These are phyloP conservation scores for Chytriomyces sp. DNA, from an alignment of 192 early-diverging fungal genomes.

Conservation along the genomic window DNA sequence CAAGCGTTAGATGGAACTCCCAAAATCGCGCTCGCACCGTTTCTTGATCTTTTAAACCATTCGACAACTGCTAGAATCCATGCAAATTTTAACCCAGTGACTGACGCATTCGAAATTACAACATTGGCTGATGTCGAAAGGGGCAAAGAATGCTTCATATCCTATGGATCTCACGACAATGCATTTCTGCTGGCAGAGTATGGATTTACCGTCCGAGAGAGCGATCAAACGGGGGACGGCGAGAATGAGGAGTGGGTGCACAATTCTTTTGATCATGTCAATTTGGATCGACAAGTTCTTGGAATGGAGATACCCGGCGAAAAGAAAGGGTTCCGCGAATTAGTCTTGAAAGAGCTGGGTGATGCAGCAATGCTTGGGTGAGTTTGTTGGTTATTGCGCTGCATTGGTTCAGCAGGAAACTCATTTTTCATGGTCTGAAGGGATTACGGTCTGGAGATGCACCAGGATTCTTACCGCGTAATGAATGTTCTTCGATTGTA, in stretches of 20 bases:
- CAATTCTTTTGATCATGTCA: constrained; percentile 37
- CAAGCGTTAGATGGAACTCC: constrained; percentile 15
- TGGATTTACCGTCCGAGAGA: constrained; percentile 37
- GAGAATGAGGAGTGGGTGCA: not conserved
- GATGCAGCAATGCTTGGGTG: constrained; percentile 22
- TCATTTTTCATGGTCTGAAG: not conserved
- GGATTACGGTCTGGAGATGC: constrained; percentile 18
- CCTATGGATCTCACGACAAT: constrained; percentile 51
- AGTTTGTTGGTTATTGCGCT: not conserved
- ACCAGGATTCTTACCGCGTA: constrained; percentile 32
- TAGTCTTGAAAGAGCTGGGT: constrained; percentile 10
- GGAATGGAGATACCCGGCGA: constrained; percentile 20
- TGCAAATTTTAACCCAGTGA: constrained; percentile 22
- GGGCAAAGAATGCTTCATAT: constrained; percentile 43
- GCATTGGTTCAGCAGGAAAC: no score
- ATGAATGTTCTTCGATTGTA: constrained; percentile 31
- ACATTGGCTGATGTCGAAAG: constrained; percentile 8
- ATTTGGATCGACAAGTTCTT: constrained; percentile 28
- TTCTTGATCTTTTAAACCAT: constrained; percentile 50
- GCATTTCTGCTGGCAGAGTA: constrained; percentile 45
- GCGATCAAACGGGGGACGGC: not conserved
- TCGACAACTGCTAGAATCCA: constrained; percentile 19
- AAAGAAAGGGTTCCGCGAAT: constrained; percentile 16
- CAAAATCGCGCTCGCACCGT: constrained; percentile 44
- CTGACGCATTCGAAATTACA: constrained; percentile 29